phyloP scores from a whole-genome alignment of 2,329 filamentous ascomycete genomes.

The Cercospora sp. region DNA sequence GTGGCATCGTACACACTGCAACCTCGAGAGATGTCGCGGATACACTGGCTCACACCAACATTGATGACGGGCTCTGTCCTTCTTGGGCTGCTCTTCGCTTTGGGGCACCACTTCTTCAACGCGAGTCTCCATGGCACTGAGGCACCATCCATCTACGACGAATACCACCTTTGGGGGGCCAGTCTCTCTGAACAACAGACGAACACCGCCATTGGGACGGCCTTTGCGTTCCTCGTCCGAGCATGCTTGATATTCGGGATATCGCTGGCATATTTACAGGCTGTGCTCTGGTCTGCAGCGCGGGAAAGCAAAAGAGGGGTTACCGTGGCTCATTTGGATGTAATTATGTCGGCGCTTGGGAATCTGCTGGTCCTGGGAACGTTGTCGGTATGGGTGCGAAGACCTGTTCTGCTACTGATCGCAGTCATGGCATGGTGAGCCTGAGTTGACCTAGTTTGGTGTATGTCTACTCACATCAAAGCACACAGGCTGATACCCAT shows the following conservation, averaged over 20 bases:
- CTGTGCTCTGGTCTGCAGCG: background rate
- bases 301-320: background rate
- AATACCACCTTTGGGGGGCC: background rate
- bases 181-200: background rate
- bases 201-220: slow-evolving; percentile 13
- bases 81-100: background rate
- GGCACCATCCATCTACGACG: slow-evolving; percentile 2
- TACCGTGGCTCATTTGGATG: background rate
- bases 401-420: background rate
- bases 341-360: background rate
- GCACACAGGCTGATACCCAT: slow-evolving; percentile 3
- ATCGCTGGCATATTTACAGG: background rate
- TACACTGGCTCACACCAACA: slow-evolving; percentile 5
- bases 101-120: slow-evolving; percentile 10
- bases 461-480: background rate
- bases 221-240: slow-evolving; percentile 9
- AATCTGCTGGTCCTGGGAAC: background rate
- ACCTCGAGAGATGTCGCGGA: background rate
- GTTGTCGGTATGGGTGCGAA: background rate
- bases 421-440: background rate
- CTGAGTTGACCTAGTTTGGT: too few relatives aligned
- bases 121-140: background rate
- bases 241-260: background rate
- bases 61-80: slow-evolving; percentile 3
- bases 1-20: background rate